Percentiles rank a stretch among this genome's conserved stretches.
Evolutionary conservation across 1,139 yeast genomes (phyloP).

Genomic region (Meyerozyma carpophila): DNA sequence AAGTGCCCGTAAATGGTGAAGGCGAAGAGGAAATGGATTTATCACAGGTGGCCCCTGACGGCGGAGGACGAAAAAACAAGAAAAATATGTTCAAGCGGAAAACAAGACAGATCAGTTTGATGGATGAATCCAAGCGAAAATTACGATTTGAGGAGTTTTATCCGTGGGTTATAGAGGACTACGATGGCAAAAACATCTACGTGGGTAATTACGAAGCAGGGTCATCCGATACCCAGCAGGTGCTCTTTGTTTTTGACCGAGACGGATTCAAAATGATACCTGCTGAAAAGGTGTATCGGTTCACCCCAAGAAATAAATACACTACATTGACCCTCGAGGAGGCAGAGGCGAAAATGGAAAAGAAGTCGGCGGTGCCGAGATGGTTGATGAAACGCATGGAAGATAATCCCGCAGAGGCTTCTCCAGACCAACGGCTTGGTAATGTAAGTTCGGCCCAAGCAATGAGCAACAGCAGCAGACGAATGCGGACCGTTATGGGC

Average conservation of each 20-base stretch:
- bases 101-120: constrained; percentile 75
- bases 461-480: constrained; percentile 13
- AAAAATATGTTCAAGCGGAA: constrained; percentile 66
- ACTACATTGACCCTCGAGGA: constrained; percentile 93
- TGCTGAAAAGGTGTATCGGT: constrained; percentile 86
- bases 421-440: constrained; percentile 44
- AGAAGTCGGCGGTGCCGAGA: constrained; percentile 73
- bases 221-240: constrained; percentile 74
- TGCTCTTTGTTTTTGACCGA: constrained; percentile 76
- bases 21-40: constrained; percentile 34
- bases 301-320: constrained; percentile 89
- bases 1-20: constrained; percentile 28
- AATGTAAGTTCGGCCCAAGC: constrained; percentile 11
- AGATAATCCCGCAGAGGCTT: constrained; percentile 46
- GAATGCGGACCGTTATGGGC: constrained; percentile 58
- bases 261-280: constrained; percentile 94
- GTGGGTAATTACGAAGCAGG: constrained; percentile 97
- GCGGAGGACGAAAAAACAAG: constrained; percentile 73
- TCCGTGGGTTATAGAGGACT: constrained; percentile 98
- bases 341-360: constrained; percentile 93
- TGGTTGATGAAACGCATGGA: constrained; percentile 95
- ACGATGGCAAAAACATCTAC: constrained; percentile 89
- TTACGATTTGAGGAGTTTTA: constrained; percentile 91
- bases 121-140: constrained; percentile 76
- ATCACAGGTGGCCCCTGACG: constrained; percentile 87